Percentiles rank a stretch among this genome's conserved stretches.
Evolutionary conservation across 257 asterid genomes (phyloP).

Genomic region (Solanum chmielewskii): DNA sequence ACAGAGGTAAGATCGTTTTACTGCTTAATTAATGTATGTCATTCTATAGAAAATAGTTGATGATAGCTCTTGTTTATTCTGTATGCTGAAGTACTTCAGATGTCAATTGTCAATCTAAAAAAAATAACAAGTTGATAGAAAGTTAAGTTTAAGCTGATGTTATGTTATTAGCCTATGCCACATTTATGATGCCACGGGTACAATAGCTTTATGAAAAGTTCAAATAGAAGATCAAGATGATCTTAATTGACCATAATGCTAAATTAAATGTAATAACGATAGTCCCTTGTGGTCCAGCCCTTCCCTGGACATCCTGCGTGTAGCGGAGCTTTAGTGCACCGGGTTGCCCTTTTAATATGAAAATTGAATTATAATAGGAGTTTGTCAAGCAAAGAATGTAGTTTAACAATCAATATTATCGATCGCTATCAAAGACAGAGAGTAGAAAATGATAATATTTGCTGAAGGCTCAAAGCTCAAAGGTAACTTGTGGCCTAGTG

Average conservation of each 20-base stretch:
- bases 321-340: background rate
- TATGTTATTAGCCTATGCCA: background rate
- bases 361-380: background rate
- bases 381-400: background rate
- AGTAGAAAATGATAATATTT: background rate
- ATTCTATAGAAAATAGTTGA: background rate
- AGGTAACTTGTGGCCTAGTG: no score
- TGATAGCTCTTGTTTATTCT: background rate
- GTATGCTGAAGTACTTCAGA: background rate
- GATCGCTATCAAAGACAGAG: background rate
- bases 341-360: background rate
- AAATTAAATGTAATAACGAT: background rate
- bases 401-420: background rate
- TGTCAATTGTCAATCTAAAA: background rate
- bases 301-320: background rate
- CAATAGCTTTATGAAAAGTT: background rate
- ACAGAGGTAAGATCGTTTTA: conserved; percentile 46
- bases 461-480: background rate
- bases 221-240: background rate
- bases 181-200: background rate
- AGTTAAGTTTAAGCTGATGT: background rate
- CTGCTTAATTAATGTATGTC: background rate
- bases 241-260: background rate
- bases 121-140: background rate
- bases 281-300: background rate